Conservation (phyloP, 495 filamentous ascomycete genomes). For the Thermochaetoides thermophila region DNA sequence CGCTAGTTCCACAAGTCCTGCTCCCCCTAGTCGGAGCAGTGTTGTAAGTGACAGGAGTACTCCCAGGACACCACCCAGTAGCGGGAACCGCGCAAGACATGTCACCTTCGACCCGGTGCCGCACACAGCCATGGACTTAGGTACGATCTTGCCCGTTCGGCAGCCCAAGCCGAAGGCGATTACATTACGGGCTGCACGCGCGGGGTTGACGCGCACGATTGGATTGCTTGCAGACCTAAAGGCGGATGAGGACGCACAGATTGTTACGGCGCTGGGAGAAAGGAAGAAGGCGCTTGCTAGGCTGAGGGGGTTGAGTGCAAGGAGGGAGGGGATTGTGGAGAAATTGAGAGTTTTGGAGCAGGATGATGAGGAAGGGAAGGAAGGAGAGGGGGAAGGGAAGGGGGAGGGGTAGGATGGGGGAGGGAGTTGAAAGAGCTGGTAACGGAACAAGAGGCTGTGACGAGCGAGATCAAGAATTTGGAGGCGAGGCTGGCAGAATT, state of each 20-base stretch:
- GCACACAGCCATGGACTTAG: too few species aligned
- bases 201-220: slow-evolving; percentile 58
- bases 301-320: slow-evolving; percentile 45
- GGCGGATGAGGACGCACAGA: slow-evolving; percentile 49
- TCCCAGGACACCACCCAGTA: too few species aligned
- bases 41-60: too few species aligned
- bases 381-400: slow-evolving; percentile 41
- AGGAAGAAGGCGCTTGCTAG: slow-evolving; percentile 43
- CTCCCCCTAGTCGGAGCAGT: too few species aligned
- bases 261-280: slow-evolving; percentile 40
- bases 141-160: too few species aligned
- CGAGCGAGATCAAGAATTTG: slow-evolving; percentile 43
- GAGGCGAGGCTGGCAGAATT: slow-evolving; percentile 51
- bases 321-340: slow-evolving; percentile 27
- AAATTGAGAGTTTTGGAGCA: slow-evolving; percentile 27
- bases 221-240: slow-evolving; percentile 57
- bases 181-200: slow-evolving; percentile 50
- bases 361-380: slow-evolving; percentile 37
- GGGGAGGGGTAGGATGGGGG: slow-evolving; percentile 50
- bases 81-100: too few species aligned
- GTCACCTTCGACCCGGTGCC: slow-evolving; percentile 12
- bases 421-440: slow-evolving; percentile 19
- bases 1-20: too few species aligned
- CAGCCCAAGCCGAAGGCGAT: slow-evolving; percentile 44
- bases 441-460: slow-evolving; percentile 37